Conservation (phyloP, 441 rosid species). For the Gossypium laxum region DNA sequence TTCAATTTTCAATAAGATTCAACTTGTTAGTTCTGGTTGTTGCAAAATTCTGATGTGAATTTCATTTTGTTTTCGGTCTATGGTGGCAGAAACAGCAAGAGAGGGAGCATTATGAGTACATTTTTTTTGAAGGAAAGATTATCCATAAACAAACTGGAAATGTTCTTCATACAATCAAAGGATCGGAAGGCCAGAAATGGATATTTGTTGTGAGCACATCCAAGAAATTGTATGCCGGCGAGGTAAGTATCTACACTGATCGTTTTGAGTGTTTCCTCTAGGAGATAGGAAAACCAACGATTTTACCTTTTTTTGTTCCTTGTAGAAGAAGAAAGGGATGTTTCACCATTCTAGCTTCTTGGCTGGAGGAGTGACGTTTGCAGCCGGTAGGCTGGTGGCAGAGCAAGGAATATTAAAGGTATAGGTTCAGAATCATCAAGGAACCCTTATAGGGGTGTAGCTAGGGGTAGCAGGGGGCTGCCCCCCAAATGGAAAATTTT, state of each 20-base stretch:
- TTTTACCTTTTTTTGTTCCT: not conserved
- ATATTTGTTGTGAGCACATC: conserved; percentile 80
- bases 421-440: conserved; percentile 2
- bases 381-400: conserved; percentile 69
- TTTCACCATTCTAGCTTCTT: conserved; percentile 89
- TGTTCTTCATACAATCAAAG: conserved; percentile 43
- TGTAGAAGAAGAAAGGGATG: conserved; percentile 78
- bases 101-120: conserved; percentile 64
- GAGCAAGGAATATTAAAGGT: conserved; percentile 74
- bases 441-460: too few relatives aligned
- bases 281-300: not conserved
- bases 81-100: conserved; percentile 47
- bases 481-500: too few relatives aligned
- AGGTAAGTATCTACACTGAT: conserved; percentile 26
- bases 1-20: not conserved
- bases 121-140: conserved; percentile 49
- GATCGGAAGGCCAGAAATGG: conserved; percentile 44
- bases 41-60: conserved; percentile 1
- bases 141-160: conserved; percentile 46
- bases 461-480: too few relatives aligned
- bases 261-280: too few relatives aligned
- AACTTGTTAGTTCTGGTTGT: conserved; percentile 5
- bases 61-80: too few relatives aligned
- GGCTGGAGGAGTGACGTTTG: conserved; percentile 86
- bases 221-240: conserved; percentile 58